Base-by-base conservation (phyloP, 768 basidiomycete species). In the Termitomyces bulborhizus region DNA sequence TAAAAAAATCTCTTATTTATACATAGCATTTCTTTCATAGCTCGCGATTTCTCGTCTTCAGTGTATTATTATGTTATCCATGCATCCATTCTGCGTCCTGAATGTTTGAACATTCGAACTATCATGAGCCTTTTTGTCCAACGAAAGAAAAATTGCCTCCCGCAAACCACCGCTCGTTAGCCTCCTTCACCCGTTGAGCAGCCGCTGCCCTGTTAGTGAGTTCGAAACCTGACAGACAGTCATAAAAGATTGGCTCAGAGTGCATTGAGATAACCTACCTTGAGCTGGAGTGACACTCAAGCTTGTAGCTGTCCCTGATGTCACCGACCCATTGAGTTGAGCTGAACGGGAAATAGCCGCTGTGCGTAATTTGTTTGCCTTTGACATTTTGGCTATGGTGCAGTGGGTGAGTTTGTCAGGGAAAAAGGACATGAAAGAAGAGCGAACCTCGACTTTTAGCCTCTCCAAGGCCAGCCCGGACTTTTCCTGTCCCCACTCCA, bases 121-220 rank as follows among this genome's bases (percentile, higher is more conserved):
- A 32, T 53, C 31, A 52, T 49, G 54, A 34, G 26, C 77, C 75
- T 62, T 80, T 80, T 57, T 73, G 73, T 11, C 88, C 88, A 21
- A 84, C 75, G 63, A 90, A 90, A 3, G 90, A 89, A 70, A 93
- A 93, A 39, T 74, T 90, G 4, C 91, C 91, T 6, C 82, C 83
- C 4, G 87, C 85, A 69, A 99, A 99, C 97, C 97, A 99, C 27
- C 88, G 80, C 52, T 97, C 93, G 71, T 99, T 98, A 26, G 97
- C 97, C 61, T 93, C 94, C 68, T 93, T 93, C 54, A 97, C 92
- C 32, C 88, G 81, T 59, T 86, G 85, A n/a, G 88, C 83, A 50
- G 85, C 84, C 4, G 87, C 82, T n/a, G 89, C 80, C 26, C 90
- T 88, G 66, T 98, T 98, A 52, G 93, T 94, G 57, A 99, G 78